Base-by-base conservation (phyloP, 305 asterid genomes). In the Solanum chacoense region DNA sequence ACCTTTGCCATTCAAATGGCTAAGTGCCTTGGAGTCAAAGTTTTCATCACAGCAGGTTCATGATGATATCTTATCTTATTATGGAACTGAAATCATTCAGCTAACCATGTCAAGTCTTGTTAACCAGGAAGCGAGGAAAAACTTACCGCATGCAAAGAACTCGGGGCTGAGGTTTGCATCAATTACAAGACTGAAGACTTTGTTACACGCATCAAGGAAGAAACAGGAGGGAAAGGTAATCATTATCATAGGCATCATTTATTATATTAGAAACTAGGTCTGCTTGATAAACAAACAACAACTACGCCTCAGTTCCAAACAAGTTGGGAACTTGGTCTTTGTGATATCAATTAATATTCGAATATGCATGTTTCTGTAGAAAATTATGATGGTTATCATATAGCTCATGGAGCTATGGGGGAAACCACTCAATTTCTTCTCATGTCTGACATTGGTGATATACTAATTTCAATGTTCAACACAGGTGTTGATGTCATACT, bases 1-100 rank as follows among this genome's bases (percentile, higher is more conserved):
- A 95, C 99, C 35, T 97, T 97, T 92, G 97, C 99, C 63, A 97
- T 96, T 91, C 99, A 97, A 90, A 90, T 97, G 74, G 99, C 99
- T 36, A 95, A 94, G 93, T 92, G 93, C 93, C 83, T 65, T 4
- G 98, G 99, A 32, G 89, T 91, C 91, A 96, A 90, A 91, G 99
- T 97, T 40, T 94, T 97, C 88, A 88, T 95, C 92, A 97, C 98
- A 75, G 99, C 99, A 97, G 99, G 99, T 97, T 71, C 72, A 90
- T 67, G 72, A 69, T 90, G 86, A 85, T 50, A 4, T 24, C 72
- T 63, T 75, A 31, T 31, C 32, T 26, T 26, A 20, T 65, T 80
- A 34, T 85, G 55, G 10, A 29, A 34, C 24, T 87, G 24, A 74
- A 75, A 5, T 18, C 75, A 8, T 73, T n/a, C 35, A 50, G 73